Evolutionary conservation across 495 filamentous ascomycete species (phyloP).

Genomic region (Mycothermus thermophilus): DNA sequence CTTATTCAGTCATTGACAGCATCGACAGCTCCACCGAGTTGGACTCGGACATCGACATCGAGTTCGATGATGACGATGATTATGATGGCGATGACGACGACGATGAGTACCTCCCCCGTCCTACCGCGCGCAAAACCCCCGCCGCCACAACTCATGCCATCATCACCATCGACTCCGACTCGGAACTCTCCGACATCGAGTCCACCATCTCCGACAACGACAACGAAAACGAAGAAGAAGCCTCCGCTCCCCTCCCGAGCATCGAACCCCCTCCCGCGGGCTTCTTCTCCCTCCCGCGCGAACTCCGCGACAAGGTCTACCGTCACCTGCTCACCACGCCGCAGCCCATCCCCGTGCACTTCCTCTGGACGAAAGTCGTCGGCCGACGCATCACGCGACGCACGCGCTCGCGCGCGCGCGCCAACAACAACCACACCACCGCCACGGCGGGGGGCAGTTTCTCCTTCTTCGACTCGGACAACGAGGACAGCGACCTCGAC

Average conservation of each 20-base stretch:
- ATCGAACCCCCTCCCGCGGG: not conserved
- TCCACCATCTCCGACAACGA: too few relatives aligned
- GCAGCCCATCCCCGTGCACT: constrained; percentile 21
- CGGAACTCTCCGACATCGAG: not conserved
- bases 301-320: constrained; percentile 26
- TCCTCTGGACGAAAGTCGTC: constrained; percentile 19
- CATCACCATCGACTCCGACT: not conserved
- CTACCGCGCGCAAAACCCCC: too few relatives aligned
- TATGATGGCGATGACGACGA: too few relatives aligned
- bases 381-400: constrained; percentile 8
- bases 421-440: too few relatives aligned
- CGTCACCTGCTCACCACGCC: constrained; percentile 19
- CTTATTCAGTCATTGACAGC: too few relatives aligned
- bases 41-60: too few relatives aligned
- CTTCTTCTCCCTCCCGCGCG: constrained; percentile 16
- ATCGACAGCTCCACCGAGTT: too few relatives aligned
- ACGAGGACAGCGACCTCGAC: not conserved
- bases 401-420: too few relatives aligned
- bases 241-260: not conserved
- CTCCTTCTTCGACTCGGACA: not conserved
- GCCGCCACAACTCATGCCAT: too few relatives aligned
- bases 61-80: too few relatives aligned
- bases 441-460: too few relatives aligned
- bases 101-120: too few relatives aligned
- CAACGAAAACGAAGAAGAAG: not conserved